phyloP scores from a whole-genome alignment of 1,139 yeast species.

The Geotrichum bryndzae region DNA sequence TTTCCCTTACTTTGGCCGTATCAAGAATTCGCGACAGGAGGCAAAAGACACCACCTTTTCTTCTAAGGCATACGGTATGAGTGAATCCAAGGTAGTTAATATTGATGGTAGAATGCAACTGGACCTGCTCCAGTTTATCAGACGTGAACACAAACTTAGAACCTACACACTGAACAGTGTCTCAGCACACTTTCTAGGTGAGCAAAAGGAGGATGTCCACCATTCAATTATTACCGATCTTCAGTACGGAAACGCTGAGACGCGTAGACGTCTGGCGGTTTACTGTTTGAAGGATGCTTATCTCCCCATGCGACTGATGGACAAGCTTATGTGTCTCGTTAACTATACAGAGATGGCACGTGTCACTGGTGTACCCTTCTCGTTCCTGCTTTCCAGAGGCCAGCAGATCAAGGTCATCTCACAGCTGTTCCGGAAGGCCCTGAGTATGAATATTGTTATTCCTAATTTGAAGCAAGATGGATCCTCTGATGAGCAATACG shows the following conservation, averaged over 20 bases:
- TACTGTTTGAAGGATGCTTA: constrained; percentile 96
- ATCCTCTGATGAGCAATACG: constrained; percentile 78
- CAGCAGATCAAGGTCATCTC: constrained; percentile 97
- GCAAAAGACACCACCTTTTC: constrained; percentile 77
- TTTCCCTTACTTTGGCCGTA: constrained; percentile 85
- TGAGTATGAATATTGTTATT: constrained; percentile 75
- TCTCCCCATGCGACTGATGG: constrained; percentile 78
- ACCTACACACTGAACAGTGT: constrained; percentile 94
- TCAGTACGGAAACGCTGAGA: constrained; percentile 87
- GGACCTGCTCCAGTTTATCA: constrained; percentile 86
- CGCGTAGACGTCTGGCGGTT: constrained; percentile 91
- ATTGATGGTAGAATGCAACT: constrained; percentile 95
- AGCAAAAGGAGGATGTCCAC: constrained; percentile 97
- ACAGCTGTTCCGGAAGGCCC: constrained; percentile 86
- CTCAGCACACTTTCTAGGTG: constrained; percentile 87
- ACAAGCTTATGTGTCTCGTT: constrained; percentile 91
- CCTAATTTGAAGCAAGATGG: constrained; percentile 89
- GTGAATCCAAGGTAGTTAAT: constrained; percentile 85
- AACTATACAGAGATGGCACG: constrained; percentile 99
- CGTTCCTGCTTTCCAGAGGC: constrained; percentile 82
- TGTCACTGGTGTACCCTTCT: constrained; percentile 97
- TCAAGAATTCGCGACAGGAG: constrained; percentile 62
- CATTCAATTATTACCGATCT: constrained; percentile 92
- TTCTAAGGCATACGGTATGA: constrained; percentile 93
- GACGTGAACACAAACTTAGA: constrained; percentile 89